Evolutionary conservation across 2,329 filamentous ascomycete species (phyloP).

Genomic region (Taxawa tesnikishii): DNA sequence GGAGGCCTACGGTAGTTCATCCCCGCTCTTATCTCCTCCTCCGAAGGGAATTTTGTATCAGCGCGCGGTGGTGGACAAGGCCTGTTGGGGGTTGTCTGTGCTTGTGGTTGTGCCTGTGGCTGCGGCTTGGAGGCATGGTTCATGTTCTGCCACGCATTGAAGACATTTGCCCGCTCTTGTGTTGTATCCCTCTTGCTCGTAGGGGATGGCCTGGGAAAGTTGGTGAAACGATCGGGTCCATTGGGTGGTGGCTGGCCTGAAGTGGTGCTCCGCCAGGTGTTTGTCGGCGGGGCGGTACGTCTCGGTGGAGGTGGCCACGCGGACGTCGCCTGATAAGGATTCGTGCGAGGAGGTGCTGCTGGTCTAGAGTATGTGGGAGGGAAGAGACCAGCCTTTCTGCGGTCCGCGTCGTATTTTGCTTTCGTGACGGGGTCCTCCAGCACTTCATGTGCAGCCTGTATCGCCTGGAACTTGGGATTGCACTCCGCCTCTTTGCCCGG

Average conservation of each 20-base stretch:
- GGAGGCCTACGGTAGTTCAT: conserved; percentile 18
- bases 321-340: not conserved
- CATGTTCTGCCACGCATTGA: conserved; percentile 39
- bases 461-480: conserved; percentile 72
- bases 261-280: conserved; percentile 23
- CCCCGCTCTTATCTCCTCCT: conserved; percentile 23
- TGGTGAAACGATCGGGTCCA: conserved; percentile 32
- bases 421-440: conserved; percentile 48
- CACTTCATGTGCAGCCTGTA: conserved; percentile 76
- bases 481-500: conserved; percentile 69
- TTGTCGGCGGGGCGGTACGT: conserved; percentile 20
- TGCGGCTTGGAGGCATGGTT: conserved; percentile 11
- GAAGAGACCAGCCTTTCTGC: conserved; percentile 35
- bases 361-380: conserved; percentile 10
- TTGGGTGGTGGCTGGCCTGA: conserved; percentile 2
- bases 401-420: conserved; percentile 50
- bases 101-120: conserved; percentile 11
- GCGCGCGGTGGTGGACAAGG: conserved; percentile 15
- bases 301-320: conserved; percentile 15
- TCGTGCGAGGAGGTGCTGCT: conserved; percentile 4
- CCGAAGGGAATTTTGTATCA: conserved; percentile 20
- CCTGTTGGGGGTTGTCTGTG: conserved; percentile 9
- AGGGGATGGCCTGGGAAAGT: conserved; percentile 22
- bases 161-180: conserved; percentile 29
- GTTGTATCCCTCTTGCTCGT: conserved; percentile 23